A percentile compares a stretch with the other conserved stretches of the same genome.
Evolutionary conservation across 2,329 filamentous ascomycete species (phyloP).

Genomic region (Cladosporium austrohemisphaericum): DNA sequence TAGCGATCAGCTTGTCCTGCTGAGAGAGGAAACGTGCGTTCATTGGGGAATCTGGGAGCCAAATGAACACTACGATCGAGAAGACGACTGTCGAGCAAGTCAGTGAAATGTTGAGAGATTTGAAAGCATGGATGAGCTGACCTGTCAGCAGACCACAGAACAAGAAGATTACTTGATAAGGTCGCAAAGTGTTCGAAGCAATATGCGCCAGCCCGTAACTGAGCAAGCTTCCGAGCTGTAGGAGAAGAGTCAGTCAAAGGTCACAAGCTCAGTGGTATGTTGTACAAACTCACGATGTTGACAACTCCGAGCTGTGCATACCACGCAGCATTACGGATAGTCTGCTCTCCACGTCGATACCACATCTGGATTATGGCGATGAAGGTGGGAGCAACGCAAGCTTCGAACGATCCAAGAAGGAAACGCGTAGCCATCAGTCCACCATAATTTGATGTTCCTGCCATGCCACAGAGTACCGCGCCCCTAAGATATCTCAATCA

Average conservation of each 20-base stretch:
- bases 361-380: slow-evolving; percentile 29
- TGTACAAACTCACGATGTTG: slow-evolving; percentile 22
- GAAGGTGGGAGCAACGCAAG: slow-evolving; percentile 30
- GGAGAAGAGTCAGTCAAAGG: background rate
- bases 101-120: too few species aligned
- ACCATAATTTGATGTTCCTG: slow-evolving; percentile 49
- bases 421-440: slow-evolving; percentile 52
- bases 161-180: slow-evolving; percentile 26
- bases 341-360: slow-evolving; percentile 28
- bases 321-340: slow-evolving; percentile 29
- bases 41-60: slow-evolving; percentile 63
- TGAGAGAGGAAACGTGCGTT: slow-evolving; percentile 55
- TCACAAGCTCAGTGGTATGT: too few species aligned
- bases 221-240: slow-evolving; percentile 27
- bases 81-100: too few species aligned
- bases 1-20: slow-evolving; percentile 55
- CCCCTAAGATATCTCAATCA: slow-evolving; percentile 35
- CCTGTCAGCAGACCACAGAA: slow-evolving; percentile 38
- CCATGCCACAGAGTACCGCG: slow-evolving; percentile 50
- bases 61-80: slow-evolving; percentile 49
- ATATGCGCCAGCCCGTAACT: slow-evolving; percentile 29
- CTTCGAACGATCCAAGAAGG: slow-evolving; percentile 57
- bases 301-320: slow-evolving; percentile 30
- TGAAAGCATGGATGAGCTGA: background rate
- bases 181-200: slow-evolving; percentile 20